Evolutionary conservation across 2,329 filamentous ascomycete genomes (phyloP), one percentile per base, ranked within the genome.

Genomic region (Colletotrichum sp.): DNA sequence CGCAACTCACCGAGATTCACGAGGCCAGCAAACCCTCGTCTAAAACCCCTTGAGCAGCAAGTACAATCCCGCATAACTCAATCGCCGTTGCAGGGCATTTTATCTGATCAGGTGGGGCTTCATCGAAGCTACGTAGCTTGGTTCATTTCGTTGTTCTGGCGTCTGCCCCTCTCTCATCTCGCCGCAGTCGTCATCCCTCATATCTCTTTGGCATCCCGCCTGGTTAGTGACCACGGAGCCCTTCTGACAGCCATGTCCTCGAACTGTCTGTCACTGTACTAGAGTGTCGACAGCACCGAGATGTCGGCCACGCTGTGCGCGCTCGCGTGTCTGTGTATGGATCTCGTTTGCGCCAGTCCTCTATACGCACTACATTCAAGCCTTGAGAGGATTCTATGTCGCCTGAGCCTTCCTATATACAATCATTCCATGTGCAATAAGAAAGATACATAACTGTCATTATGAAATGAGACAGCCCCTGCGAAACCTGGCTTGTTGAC

Each of bases 121-220:
- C 66, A 58, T 55, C n/a, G 25, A 70, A 70, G 30, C 65, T 70
- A 73, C 66, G 64, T 73, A 73, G 13, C 56, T 70, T 70, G 27
- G 4, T 55, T 34, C 55, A 30, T 69, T 62, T 55, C 34, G 25
- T 70, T 34, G 56, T 61, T 55, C 62, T 22, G 39, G 65, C 52
- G n/a, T 69, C 22, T 62, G 66, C 56, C 66, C 71, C 71, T 70
- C 66, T 39, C 43, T 70, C 71, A 74, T 73, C 66, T 73, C 43
- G 32, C 30, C 32, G 43, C 32, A 52, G 18, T 73, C 56, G 71
- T 62, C 71, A 73, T 73, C 32, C 48, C 18, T 48, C 39, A 48
- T 32, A 28, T 55, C 7, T n/a, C 9, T 28, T 25, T 62, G 27
- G 22, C 22, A 22, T 36, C 32, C 18, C 58, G 13, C 58, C 18